phyloP scores from a whole-genome alignment of 345 rosid species.

The Aegle marmelos region DNA sequence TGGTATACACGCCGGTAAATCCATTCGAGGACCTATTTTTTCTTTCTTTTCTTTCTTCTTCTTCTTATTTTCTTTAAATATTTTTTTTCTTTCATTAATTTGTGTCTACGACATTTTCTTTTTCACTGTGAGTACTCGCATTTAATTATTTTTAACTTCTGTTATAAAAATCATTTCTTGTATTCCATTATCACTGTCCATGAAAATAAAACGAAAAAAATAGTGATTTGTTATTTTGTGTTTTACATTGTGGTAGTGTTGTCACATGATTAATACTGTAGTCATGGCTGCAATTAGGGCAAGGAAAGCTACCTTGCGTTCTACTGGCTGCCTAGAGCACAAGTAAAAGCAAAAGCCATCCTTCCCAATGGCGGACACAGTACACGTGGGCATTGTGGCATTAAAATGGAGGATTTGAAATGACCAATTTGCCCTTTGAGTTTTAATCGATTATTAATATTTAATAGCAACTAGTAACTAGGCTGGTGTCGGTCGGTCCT shows the following conservation, averaged over 20 bases:
- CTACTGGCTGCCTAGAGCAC: background rate
- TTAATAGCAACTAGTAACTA: background rate
- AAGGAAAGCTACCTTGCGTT: background rate
- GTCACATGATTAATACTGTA: background rate
- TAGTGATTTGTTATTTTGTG: constrained; percentile 14
- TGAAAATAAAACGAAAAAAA: constrained; percentile 19
- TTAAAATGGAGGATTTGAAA: background rate
- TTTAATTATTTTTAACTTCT: constrained; percentile 16
- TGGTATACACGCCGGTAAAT: constrained; percentile 28
- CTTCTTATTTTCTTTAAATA: background rate
- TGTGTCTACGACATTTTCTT: background rate
- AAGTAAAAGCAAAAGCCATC: background rate
- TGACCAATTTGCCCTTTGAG: constrained; percentile 10
- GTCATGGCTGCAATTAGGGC: background rate
- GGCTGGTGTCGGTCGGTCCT: constrained; percentile 20
- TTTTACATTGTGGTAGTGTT: background rate
- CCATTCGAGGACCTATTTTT: constrained; percentile 10
- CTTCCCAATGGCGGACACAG: background rate
- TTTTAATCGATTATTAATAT: background rate
- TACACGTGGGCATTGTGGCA: background rate
- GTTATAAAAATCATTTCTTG: constrained; percentile 31
- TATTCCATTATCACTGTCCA: constrained; percentile 23
- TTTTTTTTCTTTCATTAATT: background rate
- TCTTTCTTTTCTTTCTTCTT: background rate
- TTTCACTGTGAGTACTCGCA: constrained; percentile 3